These are phyloP conservation scores for Sporobolomyces phaffii DNA, from an alignment of 768 basidiomycete species.

Conservation along the genomic window DNA sequence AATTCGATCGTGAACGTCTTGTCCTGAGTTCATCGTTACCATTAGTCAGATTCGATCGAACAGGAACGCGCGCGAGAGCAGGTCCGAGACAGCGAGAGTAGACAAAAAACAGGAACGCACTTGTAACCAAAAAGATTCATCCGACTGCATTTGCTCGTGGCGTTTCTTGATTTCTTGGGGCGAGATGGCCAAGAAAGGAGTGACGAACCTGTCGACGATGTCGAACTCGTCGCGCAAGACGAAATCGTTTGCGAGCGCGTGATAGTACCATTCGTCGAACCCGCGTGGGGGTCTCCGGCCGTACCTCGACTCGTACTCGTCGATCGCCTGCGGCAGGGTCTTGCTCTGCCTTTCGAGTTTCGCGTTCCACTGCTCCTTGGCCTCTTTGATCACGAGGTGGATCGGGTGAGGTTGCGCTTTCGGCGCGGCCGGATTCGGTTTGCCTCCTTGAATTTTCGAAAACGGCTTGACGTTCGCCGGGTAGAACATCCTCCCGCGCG, in stretches of 20 bases:
- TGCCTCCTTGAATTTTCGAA: not conserved
- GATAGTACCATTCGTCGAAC: slow-evolving; percentile 72
- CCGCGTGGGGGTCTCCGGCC: slow-evolving; percentile 72
- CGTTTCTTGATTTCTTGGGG: slow-evolving; percentile 45
- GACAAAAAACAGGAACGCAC: not conserved
- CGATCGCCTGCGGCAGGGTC: slow-evolving; percentile 68
- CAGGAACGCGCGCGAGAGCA: not conserved
- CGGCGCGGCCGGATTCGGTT: not conserved
- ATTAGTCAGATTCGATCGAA: not conserved
- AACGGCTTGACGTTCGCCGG: not conserved
- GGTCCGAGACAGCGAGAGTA: not conserved
- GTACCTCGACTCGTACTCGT: slow-evolving; percentile 74
- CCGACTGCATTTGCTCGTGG: slow-evolving; percentile 25
- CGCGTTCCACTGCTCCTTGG: slow-evolving; percentile 48
- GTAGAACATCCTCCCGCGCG: slow-evolving; percentile 11
- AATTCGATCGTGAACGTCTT: slow-evolving; percentile 36
- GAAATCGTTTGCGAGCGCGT: slow-evolving; percentile 52
- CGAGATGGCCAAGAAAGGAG: slow-evolving; percentile 51
- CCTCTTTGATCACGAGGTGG: slow-evolving; percentile 48
- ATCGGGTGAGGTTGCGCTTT: slow-evolving; percentile 49
- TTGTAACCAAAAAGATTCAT: slow-evolving; percentile 31
- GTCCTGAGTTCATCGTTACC: too few relatives aligned
- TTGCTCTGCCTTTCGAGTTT: slow-evolving; percentile 69
- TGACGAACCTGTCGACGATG: slow-evolving; percentile 51
- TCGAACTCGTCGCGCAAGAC: slow-evolving; percentile 60